Evolutionary conservation across 768 basidiomycete species (phyloP), one percentile per base, ranked within the genome.

Genomic region (Suillus sp.): DNA sequence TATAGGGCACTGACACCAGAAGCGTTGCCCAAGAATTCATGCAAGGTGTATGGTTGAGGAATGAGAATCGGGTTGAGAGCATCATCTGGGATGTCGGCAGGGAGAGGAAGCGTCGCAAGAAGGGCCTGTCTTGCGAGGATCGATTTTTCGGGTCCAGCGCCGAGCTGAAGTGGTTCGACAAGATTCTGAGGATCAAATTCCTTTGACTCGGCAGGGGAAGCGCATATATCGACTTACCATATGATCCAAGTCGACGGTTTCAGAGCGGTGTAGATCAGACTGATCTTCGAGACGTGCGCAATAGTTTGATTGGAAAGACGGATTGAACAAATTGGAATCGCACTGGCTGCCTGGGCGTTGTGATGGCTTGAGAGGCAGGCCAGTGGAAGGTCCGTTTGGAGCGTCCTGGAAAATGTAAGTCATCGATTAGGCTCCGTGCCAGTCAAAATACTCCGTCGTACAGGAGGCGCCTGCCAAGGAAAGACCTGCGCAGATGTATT

Each of bases 41-140:
- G 86, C 14, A 93, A 71, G 18, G 85, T 87, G 65, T 85, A 80
- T 9, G 87, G 80, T 9, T 84, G 64, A 8, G 89, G 90, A 34
- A 93, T 84, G 56, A 85, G 65, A 61, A 93, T 87, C 0, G 91
- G 91, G 58, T 82, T 86, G 53, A 93, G 78, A 1, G 83, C 83
- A 59, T 89, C 87, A 42, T 86, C 84, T 0, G 90, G 90, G 43
- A 86, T 82, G 58, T 83, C 83, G 2, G 76, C 70, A 7, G 91
- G 91, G 6, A 92, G 75, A 10, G 89, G 89, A 45, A 93, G 83
- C 2, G 76, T 67, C 1, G 85, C 83, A 6, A 93, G 76, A 16
- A 86, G 73, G 6, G 81, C 75, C 65, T 87, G 83, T 72, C 91
- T 78, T 4, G 83, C 80, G 50, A 81, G 78, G 63, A 85, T 81